Conservation (phyloP, 2,329 filamentous ascomycete genomes). For the Arthrobotrys sphaeroides region DNA sequence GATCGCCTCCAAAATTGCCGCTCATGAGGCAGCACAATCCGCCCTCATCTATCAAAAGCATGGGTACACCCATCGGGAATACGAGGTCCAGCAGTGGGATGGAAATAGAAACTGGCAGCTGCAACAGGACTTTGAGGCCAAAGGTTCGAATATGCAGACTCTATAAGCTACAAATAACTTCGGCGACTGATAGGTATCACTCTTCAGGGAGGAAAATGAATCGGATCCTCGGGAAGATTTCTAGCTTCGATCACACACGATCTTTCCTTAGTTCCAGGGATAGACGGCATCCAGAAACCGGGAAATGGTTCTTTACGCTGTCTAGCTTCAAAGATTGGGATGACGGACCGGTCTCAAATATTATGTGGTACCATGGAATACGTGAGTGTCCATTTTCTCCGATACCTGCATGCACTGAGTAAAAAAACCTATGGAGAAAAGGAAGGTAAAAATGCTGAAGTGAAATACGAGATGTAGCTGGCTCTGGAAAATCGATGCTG, state of each 20-base stretch:
- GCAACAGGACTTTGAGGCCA: background rate
- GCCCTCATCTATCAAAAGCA: conserved; percentile 36
- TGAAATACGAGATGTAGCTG: conserved; percentile 37
- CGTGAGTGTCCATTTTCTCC: conserved; percentile 4
- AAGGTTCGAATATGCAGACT: conserved; percentile 1
- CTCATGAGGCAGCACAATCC: conserved; percentile 15
- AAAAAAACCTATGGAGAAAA: no score
- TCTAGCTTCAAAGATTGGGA: conserved; percentile 49
- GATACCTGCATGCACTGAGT: no score
- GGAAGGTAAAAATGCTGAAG: no score
- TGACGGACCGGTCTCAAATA: conserved; percentile 7
- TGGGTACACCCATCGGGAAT: conserved; percentile 4
- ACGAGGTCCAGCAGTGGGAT: conserved; percentile 29
- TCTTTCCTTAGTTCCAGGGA: conserved; percentile 41
- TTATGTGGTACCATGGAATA: conserved; percentile 55
- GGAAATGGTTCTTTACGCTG: conserved; percentile 50
- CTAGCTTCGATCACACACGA: conserved; percentile 40
- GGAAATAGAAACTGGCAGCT: conserved; percentile 25
- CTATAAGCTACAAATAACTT: background rate
- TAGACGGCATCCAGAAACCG: conserved; percentile 47
- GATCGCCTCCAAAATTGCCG: conserved; percentile 43
- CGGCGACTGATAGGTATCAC: background rate
- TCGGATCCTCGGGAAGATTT: conserved; percentile 48
- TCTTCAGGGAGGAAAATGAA: background rate
- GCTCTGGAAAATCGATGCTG: conserved; percentile 56